Percentiles rank a stretch among this genome's conserved stretches.
phyloP scores from a whole-genome alignment of 495 filamentous ascomycete species.

The Podospora pseudopauciseta region DNA sequence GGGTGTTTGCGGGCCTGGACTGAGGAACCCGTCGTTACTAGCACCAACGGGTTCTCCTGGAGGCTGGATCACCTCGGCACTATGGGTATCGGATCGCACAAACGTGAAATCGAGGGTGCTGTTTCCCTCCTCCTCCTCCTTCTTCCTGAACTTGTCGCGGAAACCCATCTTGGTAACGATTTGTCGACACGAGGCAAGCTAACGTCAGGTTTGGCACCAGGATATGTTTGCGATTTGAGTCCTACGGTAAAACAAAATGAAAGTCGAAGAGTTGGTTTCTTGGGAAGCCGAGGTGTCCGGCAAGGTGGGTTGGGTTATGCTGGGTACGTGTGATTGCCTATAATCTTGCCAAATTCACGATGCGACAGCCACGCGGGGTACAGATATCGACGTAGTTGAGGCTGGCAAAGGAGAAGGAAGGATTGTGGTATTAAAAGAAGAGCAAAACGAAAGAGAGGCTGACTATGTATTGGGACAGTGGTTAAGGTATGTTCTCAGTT shows the following conservation, averaged over 20 bases:
- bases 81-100: slow-evolving; percentile 76
- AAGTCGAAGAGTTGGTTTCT: not conserved
- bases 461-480: not conserved
- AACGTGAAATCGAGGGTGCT: slow-evolving; percentile 71
- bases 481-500: not conserved
- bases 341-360: not conserved
- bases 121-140: slow-evolving; percentile 47
- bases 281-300: not conserved
- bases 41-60: slow-evolving; percentile 47
- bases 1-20: slow-evolving; percentile 29
- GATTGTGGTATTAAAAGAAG: slow-evolving; percentile 1
- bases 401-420: not conserved
- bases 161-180: slow-evolving; percentile 55
- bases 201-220: not conserved
- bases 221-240: not conserved
- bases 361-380: not conserved
- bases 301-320: not conserved
- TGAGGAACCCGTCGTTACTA: slow-evolving; percentile 28
- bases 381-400: not conserved
- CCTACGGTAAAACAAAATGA: not conserved
- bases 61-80: slow-evolving; percentile 70
- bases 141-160: slow-evolving; percentile 71
- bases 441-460: slow-evolving; percentile 3
- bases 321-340: not conserved
- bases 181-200: not conserved